Evolutionary conservation across 805 yeast species (phyloP).

Genomic region (Zygosaccharomyces lentus): DNA sequence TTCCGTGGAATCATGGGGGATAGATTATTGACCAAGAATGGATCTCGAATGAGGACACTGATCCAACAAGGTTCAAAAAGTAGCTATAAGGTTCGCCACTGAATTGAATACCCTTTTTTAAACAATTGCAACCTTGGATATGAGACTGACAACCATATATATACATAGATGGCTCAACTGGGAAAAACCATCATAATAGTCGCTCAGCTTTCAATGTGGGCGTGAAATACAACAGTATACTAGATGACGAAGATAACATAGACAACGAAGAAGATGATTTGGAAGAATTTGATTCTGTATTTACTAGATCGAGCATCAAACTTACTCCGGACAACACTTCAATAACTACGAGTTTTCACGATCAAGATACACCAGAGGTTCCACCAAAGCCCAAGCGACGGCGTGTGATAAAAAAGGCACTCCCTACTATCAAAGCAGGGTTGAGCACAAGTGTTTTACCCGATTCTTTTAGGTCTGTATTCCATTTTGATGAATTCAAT

Average conservation of each 20-base stretch:
- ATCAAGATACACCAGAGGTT: not conserved
- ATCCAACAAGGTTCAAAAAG: not conserved
- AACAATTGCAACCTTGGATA: not conserved
- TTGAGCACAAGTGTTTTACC: conserved; percentile 33
- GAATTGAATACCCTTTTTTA: not conserved
- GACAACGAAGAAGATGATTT: conserved; percentile 3
- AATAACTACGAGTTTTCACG: not conserved
- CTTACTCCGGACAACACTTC: not conserved
- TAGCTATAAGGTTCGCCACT: not conserved
- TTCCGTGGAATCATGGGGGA: not conserved
- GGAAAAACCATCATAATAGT: conserved; percentile 8
- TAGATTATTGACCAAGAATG: not conserved
- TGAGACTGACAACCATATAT: conserved; percentile 1
- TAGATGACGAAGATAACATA: conserved; percentile 21
- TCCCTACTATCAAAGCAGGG: not conserved
- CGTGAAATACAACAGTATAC: conserved; percentile 21
- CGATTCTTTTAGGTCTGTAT: conserved; percentile 32
- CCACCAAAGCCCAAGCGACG: conserved; percentile 3
- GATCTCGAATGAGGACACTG: not conserved
- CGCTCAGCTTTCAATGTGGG: conserved; percentile 21
- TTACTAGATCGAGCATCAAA: not conserved
- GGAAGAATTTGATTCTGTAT: conserved; percentile 5
- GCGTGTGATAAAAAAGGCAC: conserved; percentile 6
- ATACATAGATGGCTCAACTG: not conserved
- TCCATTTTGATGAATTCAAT: conserved; percentile 35